Base-by-base conservation (phyloP, 768 basidiomycete species). In the Butyriboletus loyo region DNA sequence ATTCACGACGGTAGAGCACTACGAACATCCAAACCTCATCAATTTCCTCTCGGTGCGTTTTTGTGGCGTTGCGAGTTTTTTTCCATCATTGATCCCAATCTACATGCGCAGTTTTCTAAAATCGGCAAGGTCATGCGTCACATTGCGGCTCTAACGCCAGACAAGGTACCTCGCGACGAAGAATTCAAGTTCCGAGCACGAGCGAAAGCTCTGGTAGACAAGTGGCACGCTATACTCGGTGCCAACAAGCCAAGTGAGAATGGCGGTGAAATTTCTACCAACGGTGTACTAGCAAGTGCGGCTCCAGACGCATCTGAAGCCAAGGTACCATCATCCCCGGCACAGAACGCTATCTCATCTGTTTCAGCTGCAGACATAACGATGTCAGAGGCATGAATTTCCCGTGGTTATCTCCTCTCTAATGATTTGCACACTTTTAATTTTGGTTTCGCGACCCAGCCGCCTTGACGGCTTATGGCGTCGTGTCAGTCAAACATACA, bases 1-100 rank as follows among this genome's bases (percentile, higher is more conserved):
- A 28, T 92, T 95, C 74, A 79, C 80, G 7, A 83, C 80, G 0
- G 85, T 95, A 27, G 91, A 94, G 60, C 75, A 74, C 5, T 90
- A 89, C 60, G 81, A 89, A 28, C 76, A 78, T 54, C 89, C 92
- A 72, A 87, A 84, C 45, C 64, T 69, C 60, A 85, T 92, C 53
- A 81, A 84, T 49, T 87, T 91, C 60, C 80, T 94, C 37, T 73
- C 74, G 40, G 82, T 83, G 55, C 68, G 79, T 61, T 44, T 38
- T 40, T 46, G 47, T 46, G 54, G 46, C 41, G 30, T 49, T 41
- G 36, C 27, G 11, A n/a, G 25, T 45, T 44, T 27, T 47, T 59
- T 46, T 42, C 52, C 44, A 17, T 36, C 35, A 17, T 46, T 62
- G 37, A 57, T 41, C 49, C 7, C 38, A 19, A 49, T 35, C 63